Evolutionary conservation across 352 stramenopile genomes (phyloP), one percentile per base, ranked within the genome.

Genomic region (Thalassiosira mediterranea): DNA sequence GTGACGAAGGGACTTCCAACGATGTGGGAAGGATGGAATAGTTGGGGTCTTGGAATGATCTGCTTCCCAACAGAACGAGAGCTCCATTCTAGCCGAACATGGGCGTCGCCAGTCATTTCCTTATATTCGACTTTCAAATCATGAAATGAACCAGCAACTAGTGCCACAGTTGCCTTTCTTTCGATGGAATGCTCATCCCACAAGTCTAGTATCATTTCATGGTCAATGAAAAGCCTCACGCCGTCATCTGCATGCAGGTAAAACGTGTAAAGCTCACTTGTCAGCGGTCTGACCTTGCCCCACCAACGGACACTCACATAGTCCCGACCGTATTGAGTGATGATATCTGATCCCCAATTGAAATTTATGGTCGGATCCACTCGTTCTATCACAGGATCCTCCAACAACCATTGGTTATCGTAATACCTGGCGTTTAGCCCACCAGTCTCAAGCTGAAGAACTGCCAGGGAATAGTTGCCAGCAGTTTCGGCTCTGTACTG

Each of bases 361-460:
- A 97, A 97, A 13, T 92, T 72, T 25, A 98, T 79, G 26, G 84
- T 84, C 10, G 90, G 51, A 63, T 98, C 96, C 1, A 98, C 84
- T 40, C 92, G 79, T 13, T 91, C 78, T 21, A 98, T 86, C n/a
- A 94, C 91, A 5, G 96, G 94, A 19, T 68, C 32, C 3, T 88
- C 83, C 63, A 97, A 89, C 13, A 98, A 79, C 95, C 96, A 99
- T 72, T 95, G 96, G 68, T 98, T 98, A 66, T 98, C 96, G 66
- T 95, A 99, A 76, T 98, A 98, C 1, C 94, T 82, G 0, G 89
- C 95, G 5, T 84, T 73, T 4, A 98, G 76, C 13, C 96, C 96
- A 13, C 96, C 96, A 17, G 79, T 87, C n/a, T 93, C 60, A 7
- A 99, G 87, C 60, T 98, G 95, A 17, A 91, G 87, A 25, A 99